These are phyloP conservation scores for Barnettozyma populi DNA, from an alignment of 805 yeast species.

Conservation along the genomic window DNA sequence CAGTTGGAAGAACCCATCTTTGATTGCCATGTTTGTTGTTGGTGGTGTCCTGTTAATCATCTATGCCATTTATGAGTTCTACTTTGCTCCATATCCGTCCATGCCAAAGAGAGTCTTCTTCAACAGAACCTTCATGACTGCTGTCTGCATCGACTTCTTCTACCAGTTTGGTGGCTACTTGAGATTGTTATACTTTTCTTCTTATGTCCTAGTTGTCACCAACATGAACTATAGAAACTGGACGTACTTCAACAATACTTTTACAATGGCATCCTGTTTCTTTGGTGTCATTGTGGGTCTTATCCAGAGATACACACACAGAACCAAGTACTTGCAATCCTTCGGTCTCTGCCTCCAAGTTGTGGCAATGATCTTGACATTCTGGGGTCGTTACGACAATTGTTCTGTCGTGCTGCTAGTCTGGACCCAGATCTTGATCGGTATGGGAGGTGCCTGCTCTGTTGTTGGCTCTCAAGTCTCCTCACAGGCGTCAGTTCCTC, in stretches of 20 bases:
- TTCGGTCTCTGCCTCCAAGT: slow-evolving; percentile 31
- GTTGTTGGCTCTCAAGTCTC: slow-evolving; percentile 33
- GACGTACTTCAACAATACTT: slow-evolving; percentile 34
- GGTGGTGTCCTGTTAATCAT: slow-evolving; percentile 31
- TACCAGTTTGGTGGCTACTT: slow-evolving; percentile 28
- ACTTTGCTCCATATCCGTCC: slow-evolving; percentile 29
- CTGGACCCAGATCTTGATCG: slow-evolving; percentile 30
- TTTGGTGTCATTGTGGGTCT: slow-evolving; percentile 35
- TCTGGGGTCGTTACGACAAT: slow-evolving; percentile 24
- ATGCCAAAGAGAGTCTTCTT: slow-evolving; percentile 30
- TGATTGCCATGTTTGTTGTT: slow-evolving; percentile 37
- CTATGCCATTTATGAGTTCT: slow-evolving; percentile 31
- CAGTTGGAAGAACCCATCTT: slow-evolving; percentile 31
- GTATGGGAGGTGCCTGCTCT: slow-evolving; percentile 37
- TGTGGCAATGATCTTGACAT: slow-evolving; percentile 29
- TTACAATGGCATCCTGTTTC: slow-evolving; percentile 32
- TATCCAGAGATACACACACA: slow-evolving; percentile 29
- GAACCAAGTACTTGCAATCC: slow-evolving; percentile 33
- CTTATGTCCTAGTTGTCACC: slow-evolving; percentile 29
- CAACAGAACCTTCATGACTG: slow-evolving; percentile 31
- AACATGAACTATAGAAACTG: slow-evolving; percentile 30
- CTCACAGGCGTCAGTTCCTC: slow-evolving; percentile 37
- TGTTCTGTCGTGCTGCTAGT: slow-evolving; percentile 24
- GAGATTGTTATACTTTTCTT: slow-evolving; percentile 29
- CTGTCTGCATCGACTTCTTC: slow-evolving; percentile 27